Conservation (phyloP, 352 stramenopile species). For the Globisporangium irregulare region DNA sequence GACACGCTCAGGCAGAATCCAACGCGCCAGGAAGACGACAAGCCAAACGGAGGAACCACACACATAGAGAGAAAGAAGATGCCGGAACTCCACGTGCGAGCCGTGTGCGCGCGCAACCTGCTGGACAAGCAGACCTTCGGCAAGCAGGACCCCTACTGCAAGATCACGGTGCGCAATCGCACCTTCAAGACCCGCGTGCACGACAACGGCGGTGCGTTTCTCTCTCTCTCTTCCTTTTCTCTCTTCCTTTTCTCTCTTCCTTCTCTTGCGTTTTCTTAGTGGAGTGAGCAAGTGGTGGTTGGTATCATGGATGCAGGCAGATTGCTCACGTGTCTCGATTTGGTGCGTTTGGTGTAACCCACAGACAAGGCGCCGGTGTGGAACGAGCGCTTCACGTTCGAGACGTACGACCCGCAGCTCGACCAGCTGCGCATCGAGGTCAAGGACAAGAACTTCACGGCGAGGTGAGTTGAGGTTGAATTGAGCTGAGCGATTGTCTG, state of each 20-base stretch:
- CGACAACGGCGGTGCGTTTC: conserved; percentile 71
- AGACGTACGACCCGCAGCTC: conserved; percentile 66
- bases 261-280: neutral
- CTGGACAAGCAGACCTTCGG: conserved; percentile 84
- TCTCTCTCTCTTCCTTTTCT: neutral
- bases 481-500: neutral
- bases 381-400: conserved; percentile 83
- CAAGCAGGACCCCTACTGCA: conserved; percentile 83
- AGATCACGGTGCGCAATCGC: conserved; percentile 54
- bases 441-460: conserved; percentile 85
- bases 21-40: neutral
- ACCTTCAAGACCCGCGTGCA: conserved; percentile 77
- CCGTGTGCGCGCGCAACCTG: conserved; percentile 75
- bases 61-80: neutral
- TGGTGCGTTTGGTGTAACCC: neutral
- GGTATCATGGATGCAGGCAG: neutral
- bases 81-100: conserved; percentile 79
- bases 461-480: conserved; percentile 23
- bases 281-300: neutral
- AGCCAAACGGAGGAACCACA: neutral
- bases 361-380: conserved; percentile 69
- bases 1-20: neutral
- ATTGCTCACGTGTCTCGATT: neutral
- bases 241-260: neutral
- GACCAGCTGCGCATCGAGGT: conserved; percentile 74